Evolutionary conservation across 2,329 filamentous ascomycete species (phyloP).

Genomic region (Phoma sp.): DNA sequence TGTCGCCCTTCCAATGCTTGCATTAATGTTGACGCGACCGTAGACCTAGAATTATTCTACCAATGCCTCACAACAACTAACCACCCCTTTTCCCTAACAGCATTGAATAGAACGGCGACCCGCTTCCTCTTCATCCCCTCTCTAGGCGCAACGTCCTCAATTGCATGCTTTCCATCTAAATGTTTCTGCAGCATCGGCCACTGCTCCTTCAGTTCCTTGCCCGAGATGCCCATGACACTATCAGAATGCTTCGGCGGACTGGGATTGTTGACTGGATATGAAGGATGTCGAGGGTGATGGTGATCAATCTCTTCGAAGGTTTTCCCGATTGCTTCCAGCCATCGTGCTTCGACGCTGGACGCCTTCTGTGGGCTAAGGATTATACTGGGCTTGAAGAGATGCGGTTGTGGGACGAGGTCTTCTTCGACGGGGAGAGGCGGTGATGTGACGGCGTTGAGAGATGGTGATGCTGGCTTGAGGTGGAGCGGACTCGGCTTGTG

Average conservation of each 20-base stretch:
- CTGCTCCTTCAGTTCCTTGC: constrained; percentile 60
- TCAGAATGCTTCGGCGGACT: constrained; percentile 33
- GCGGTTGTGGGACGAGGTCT: constrained; percentile 25
- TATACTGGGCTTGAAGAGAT: constrained; percentile 38
- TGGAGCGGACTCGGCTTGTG: constrained; percentile 45
- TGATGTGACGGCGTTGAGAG: constrained; percentile 24
- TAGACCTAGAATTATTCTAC: constrained; percentile 26
- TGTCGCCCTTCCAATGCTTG: too few species aligned
- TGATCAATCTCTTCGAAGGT: constrained; percentile 51
- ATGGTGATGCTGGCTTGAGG: constrained; percentile 40
- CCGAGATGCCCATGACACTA: constrained; percentile 27
- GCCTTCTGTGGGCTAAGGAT: constrained; percentile 82
- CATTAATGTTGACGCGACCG: not conserved
- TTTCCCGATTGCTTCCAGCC: constrained; percentile 57
- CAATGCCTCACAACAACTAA: constrained; percentile 52
- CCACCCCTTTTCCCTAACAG: constrained; percentile 75
- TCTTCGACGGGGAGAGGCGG: constrained; percentile 28
- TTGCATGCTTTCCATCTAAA: constrained; percentile 82
- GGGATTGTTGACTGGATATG: constrained; percentile 23
- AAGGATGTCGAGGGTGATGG: constrained; percentile 17
- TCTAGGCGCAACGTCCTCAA: constrained; percentile 85
- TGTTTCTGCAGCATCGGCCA: constrained; percentile 83
- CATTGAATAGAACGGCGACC: constrained; percentile 61
- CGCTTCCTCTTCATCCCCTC: constrained; percentile 85
- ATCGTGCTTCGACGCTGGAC: constrained; percentile 78